These are phyloP conservation scores for Fusarium nurragi DNA, from an alignment of 2,329 filamentous ascomycete species.

Conservation along the genomic window DNA sequence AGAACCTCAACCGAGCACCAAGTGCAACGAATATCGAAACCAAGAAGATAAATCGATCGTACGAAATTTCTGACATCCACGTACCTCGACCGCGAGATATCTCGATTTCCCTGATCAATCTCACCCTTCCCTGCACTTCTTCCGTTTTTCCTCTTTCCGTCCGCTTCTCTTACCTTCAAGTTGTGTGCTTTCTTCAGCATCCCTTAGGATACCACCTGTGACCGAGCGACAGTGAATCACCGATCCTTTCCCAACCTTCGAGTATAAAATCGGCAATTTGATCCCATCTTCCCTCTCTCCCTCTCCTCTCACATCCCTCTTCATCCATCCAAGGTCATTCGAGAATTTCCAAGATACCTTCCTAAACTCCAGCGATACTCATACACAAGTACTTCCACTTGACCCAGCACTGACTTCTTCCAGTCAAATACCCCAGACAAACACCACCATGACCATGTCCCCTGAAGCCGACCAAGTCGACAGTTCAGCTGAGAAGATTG, in stretches of 20 bases:
- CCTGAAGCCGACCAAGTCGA: neutral
- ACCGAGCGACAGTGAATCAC: neutral
- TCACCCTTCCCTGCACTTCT: accelerated
- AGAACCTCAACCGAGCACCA: neutral
- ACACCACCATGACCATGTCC: neutral
- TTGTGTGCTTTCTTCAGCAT: neutral
- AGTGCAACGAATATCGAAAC: neutral
- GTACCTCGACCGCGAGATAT: neutral
- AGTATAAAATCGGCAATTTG: neutral
- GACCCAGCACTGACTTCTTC: neutral
- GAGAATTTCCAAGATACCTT: neutral
- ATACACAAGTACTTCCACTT: neutral
- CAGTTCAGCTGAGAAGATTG: neutral
- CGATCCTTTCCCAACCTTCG: neutral
- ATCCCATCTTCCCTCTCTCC: neutral
- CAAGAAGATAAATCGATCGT: neutral
- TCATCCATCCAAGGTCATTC: neutral
- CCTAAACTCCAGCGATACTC: no score
- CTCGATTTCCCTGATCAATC: neutral
- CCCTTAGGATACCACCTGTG: neutral
- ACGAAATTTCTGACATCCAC: neutral
- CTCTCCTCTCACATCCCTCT: neutral
- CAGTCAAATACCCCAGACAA: neutral
- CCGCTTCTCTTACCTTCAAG: accelerated
- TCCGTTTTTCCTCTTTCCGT: neutral